Evolutionary conservation across 768 basidiomycete species (phyloP).

Genomic region (Leucocoprinus sp.): DNA sequence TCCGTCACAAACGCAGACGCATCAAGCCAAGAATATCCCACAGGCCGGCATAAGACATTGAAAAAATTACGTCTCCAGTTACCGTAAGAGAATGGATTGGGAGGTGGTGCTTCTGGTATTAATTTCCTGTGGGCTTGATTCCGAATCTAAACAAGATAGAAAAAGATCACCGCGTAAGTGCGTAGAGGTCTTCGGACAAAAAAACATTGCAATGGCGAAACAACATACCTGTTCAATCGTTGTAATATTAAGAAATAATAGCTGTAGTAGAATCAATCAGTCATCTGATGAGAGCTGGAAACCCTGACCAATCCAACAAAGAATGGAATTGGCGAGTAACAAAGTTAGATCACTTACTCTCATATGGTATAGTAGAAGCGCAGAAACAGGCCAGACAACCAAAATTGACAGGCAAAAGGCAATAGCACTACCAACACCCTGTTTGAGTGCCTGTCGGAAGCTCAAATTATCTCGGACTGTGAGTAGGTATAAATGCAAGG

Average conservation of each 20-base stretch:
- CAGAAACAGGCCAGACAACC: constrained; percentile 77
- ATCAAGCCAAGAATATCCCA: constrained; percentile 75
- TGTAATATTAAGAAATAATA: constrained; percentile 80
- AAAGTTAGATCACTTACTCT: constrained; percentile 47
- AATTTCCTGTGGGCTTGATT: constrained; percentile 75
- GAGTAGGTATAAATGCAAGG: constrained; percentile 69
- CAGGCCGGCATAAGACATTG: constrained; percentile 73
- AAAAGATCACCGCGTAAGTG: not conserved
- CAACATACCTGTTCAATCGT: constrained; percentile 87
- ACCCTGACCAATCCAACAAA: too few relatives aligned
- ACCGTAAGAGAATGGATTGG: constrained; percentile 85
- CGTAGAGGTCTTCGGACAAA: constrained; percentile 12
- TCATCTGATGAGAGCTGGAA: not conserved
- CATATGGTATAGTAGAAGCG: constrained; percentile 77
- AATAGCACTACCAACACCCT: constrained; percentile 72
- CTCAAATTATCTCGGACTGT: constrained; percentile 39
- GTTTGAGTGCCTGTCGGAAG: constrained; percentile 38
- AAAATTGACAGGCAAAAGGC: constrained; percentile 65
- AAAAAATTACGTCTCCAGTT: constrained; percentile 66
- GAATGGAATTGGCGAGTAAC: constrained; percentile 3
- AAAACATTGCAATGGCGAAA: constrained; percentile 12
- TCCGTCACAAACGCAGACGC: constrained; percentile 50
- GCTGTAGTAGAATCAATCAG: constrained; percentile 28
- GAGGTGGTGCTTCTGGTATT: constrained; percentile 52
- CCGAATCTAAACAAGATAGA: constrained; percentile 49